A percentile compares a stretch with the other conserved stretches of the same genome.
Evolutionary conservation across 176 grass and related monocot species (phyloP).

Genomic region (Phragmites australis): DNA sequence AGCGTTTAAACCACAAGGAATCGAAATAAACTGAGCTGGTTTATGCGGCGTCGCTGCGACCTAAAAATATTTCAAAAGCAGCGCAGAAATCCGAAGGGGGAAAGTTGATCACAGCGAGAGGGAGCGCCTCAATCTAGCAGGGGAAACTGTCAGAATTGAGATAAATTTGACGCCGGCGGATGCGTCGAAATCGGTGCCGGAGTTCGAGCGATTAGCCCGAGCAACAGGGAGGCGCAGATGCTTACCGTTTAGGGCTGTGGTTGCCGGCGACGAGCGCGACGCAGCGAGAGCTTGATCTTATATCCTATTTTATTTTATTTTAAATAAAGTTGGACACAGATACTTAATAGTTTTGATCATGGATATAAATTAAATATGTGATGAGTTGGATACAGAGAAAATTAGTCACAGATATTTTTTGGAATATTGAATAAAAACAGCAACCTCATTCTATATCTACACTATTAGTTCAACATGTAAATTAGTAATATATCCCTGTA

Average conservation of each 20-base stretch:
- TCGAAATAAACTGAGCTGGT: background rate
- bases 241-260: background rate
- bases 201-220: background rate
- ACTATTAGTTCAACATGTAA: too few species aligned
- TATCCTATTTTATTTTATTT: too few species aligned
- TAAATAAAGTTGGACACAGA: too few species aligned
- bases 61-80: background rate
- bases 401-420: too few species aligned
- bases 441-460: too few species aligned
- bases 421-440: too few species aligned
- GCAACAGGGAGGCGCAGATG: background rate
- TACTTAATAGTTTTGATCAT: too few species aligned
- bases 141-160: background rate
- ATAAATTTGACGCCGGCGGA: background rate
- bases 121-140: background rate
- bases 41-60: background rate
- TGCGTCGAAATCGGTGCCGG: background rate
- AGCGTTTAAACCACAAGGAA: background rate
- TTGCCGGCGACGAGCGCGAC: constrained; percentile 11
- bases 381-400: too few species aligned
- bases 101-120: background rate
- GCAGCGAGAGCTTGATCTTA: background rate
- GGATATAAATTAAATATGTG: too few species aligned
- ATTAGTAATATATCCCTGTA: too few species aligned
- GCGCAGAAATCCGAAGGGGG: background rate